A percentile compares a stretch with the other conserved stretches of the same genome.
Conservation (phyloP, 1,284 basidiomycete genomes). For the Cutaneotrichosporon arboriforme region DNA sequence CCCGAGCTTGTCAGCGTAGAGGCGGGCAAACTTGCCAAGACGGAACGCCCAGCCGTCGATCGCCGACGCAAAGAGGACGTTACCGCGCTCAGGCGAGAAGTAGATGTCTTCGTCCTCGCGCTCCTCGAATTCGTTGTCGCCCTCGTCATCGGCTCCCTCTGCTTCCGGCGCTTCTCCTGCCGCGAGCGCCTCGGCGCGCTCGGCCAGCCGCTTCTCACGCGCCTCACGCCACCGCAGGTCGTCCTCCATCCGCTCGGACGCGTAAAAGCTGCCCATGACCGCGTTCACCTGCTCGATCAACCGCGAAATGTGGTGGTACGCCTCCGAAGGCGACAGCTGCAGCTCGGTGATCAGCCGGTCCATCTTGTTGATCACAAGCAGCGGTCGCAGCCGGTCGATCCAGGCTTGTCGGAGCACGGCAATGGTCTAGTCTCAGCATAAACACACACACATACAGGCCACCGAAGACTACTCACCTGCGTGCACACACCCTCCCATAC, state of each 20-base stretch:
- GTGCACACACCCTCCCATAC: conserved; percentile 98
- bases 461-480: conserved; percentile 74
- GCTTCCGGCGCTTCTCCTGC: conserved; percentile 27
- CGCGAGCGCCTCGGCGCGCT: conserved; percentile 58
- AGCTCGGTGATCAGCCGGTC: conserved; percentile 94
- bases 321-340: conserved; percentile 83
- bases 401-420: conserved; percentile 93
- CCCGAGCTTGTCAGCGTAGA: conserved; percentile 86
- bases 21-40: conserved; percentile 84
- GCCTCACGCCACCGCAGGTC: conserved; percentile 91
- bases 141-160: conserved; percentile 43
- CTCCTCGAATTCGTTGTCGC: conserved; percentile 66
- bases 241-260: conserved; percentile 94
- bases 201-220: conserved; percentile 70
- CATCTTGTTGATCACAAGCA: conserved; percentile 96
- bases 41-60: conserved; percentile 98
- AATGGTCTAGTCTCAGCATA: conserved; percentile 63
- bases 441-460: too few species aligned
- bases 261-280: conserved; percentile 95
- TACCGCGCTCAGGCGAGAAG: conserved; percentile 92
- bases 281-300: conserved; percentile 98
- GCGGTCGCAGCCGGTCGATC: conserved; percentile 79
- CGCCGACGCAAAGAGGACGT: conserved; percentile 94
- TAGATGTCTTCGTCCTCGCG: conserved; percentile 97
- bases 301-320: conserved; percentile 86